Evolutionary conservation across 2,329 filamentous ascomycete species (phyloP), one percentile per base, ranked within the genome.

Genomic region (Sporothrix brunneoviolacea): DNA sequence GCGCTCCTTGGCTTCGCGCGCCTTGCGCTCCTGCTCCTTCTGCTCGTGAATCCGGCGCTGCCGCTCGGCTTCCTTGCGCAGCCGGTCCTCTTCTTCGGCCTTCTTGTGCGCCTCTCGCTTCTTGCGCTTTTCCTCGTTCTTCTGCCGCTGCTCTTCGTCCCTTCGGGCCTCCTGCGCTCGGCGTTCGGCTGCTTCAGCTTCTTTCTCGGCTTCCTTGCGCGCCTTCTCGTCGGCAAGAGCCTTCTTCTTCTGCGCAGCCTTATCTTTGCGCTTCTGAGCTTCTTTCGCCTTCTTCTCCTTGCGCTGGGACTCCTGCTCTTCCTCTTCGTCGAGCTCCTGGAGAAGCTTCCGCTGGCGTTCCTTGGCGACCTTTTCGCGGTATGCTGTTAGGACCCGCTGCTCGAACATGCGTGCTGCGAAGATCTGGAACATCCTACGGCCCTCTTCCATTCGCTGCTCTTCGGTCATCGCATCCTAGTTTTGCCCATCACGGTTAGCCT

Each of bases 361-460:
- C 60, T 85, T 83, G 16, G 93, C 89, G 3, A 98, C 91, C 66
- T 96, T 96, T 70, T 97, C 91, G 66, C 90, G 87, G 70, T 98
- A 98, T n/a, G 93, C 93, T 37, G 88, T 91, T 53, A 98, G 76
- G 19, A 98, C 93, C 56, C 93, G 80, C 67, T 98, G 93, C 71
- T 98, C 93, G 67, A 98, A 98, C 93, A 98, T 98, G 56, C 93
- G 84, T 52, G 93, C 93, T 54, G 93, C 93, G 68, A 98, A 98
- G 66, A 98, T 97, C 67, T 98, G 93, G 65, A 98, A 98, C 93
- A 98, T 98, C 59, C 91, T 80, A 51, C 93, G 83, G 54, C 93
- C 93, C 74, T 98, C 93, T 67, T 97, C 91, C 93, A 98, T 97
- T 55, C 93, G 87, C 73, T 97, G 91, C 71, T 95, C 89, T 73